These are phyloP conservation scores for Populus hybrid DNA, from an alignment of 441 rosid genomes.

Conservation along the genomic window DNA sequence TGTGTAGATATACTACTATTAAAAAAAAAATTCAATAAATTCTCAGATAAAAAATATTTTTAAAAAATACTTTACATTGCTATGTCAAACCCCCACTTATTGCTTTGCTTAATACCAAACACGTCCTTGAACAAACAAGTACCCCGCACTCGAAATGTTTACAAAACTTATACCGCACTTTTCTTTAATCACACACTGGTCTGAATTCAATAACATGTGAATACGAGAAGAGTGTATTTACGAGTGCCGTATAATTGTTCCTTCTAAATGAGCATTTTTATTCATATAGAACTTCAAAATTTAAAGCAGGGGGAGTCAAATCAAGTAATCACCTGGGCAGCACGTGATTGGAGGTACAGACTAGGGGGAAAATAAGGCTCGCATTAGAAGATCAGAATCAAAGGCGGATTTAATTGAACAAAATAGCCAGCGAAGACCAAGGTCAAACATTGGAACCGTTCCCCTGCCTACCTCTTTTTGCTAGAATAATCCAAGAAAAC, in stretches of 20 bases:
- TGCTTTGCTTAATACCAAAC: too few relatives aligned
- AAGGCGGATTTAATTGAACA: constrained; percentile 12
- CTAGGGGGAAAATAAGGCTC: neutral
- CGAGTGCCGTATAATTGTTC: neutral
- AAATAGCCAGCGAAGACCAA: neutral
- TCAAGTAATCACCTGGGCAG: neutral
- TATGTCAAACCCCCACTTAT: too few relatives aligned
- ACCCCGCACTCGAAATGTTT: too few relatives aligned
- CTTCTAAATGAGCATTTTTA: neutral
- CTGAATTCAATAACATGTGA: too few relatives aligned
- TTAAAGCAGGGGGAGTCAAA: neutral
- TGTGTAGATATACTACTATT: too few relatives aligned
- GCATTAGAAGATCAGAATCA: neutral
- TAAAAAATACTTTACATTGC: too few relatives aligned
- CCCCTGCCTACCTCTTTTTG: neutral
- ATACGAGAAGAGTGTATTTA: neutral
- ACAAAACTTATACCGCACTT: too few relatives aligned
- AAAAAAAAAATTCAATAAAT: too few relatives aligned
- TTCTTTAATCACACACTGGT: too few relatives aligned
- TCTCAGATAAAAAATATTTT: too few relatives aligned
- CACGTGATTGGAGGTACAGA: neutral
- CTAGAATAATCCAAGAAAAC: constrained; percentile 6
- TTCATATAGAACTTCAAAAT: neutral
- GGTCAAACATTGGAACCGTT: constrained; percentile 22
- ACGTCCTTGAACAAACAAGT: too few relatives aligned